Base-by-base conservation (phyloP, 805 yeast genomes). In the Saccharomyces paradoxus region DNA sequence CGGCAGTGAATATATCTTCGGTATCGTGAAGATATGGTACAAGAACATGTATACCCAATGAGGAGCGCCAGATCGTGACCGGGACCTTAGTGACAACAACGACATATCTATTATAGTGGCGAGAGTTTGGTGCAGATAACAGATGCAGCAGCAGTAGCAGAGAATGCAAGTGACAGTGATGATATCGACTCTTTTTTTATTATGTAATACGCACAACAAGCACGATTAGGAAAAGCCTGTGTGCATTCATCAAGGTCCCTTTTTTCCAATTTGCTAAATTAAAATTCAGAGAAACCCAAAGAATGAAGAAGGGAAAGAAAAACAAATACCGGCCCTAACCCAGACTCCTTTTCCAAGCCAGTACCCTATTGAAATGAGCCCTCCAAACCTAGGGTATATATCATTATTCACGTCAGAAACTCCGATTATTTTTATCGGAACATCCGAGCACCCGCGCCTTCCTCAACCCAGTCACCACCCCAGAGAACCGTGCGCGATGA, bases 1-100 rank as follows among this genome's bases (percentile, higher is more conserved):
- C 48, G 55, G 55, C 21, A 50, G 48, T 26, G 53, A 47, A n/a
- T 50, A 27, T 22, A 49, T 49, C 27, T 29, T 37, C 9, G 52
- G 52, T 1, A 50, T 41, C n/a, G 44, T 37, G 24, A 37, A 37
- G 44, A 37, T 37, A 9, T 37, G 44, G 13, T 37, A 37, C 24
- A 37, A 17, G 44, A 37, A 8, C 24, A 37, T 37, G 44, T 37
- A 37, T 17, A 37, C 7, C 44, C 44, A 37, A 37, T 17, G 44
- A 37, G 44, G 24, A 21, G 44, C 44, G 13, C 22, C 44, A 8
- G 44, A 37, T 37, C 44, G 44, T 17, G 44, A 37, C 7, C 44
- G 17, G 13, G 44, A 37, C 44, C 44, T 37, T 37, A 37, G 24
- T 9, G 44, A 17, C 24, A 37, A 37, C 12, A 37, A 37, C 44